Conservation (phyloP, 2,329 filamentous ascomycete species). For the Mycogone perniciosa region DNA sequence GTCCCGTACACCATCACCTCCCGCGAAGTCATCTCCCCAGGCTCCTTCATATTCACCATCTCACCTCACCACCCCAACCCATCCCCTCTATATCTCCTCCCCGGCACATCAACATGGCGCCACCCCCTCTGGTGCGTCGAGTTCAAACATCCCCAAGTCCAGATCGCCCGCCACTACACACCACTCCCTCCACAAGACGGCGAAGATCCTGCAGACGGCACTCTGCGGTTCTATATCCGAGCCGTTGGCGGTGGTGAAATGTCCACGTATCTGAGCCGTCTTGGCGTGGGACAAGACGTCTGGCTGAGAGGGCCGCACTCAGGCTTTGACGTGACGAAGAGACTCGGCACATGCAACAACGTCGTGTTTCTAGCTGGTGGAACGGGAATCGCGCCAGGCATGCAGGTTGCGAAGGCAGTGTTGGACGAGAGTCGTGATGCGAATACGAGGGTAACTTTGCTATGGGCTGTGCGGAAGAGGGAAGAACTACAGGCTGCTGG, state of each 20-base stretch:
- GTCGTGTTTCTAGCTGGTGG: conserved; percentile 86
- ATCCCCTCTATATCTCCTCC: conserved; percentile 22
- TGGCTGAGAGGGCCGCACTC: conserved; percentile 73
- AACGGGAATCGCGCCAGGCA: conserved; percentile 83
- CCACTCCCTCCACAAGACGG: conserved; percentile 57
- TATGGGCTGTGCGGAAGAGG: conserved; percentile 72
- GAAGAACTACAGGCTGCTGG: conserved; percentile 38
- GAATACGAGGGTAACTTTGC: conserved; percentile 51
- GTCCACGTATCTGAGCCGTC: conserved; percentile 67
- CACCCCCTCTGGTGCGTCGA: conserved; percentile 79
- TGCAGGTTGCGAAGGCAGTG: conserved; percentile 69
- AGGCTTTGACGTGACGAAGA: conserved; percentile 50
- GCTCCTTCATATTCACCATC: conserved; percentile 63
- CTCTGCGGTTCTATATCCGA: conserved; percentile 71
- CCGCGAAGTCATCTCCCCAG: conserved; percentile 57
- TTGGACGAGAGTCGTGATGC: conserved; percentile 32
- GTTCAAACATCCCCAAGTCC: conserved; percentile 88
- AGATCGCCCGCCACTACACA: conserved; percentile 89
- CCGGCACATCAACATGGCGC: conserved; percentile 23
- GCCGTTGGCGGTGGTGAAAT: conserved; percentile 76
- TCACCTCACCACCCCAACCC: conserved; percentile 32
- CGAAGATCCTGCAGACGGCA: conserved; percentile 29
- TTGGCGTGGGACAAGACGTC: conserved; percentile 57
- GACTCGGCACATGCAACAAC: conserved; percentile 25
- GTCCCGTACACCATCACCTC: conserved; percentile 58